Percentiles rank a stretch among this genome's conserved stretches.
phyloP scores from a whole-genome alignment of 2,329 filamentous ascomycete genomes.

The Botrytis squamosa region DNA sequence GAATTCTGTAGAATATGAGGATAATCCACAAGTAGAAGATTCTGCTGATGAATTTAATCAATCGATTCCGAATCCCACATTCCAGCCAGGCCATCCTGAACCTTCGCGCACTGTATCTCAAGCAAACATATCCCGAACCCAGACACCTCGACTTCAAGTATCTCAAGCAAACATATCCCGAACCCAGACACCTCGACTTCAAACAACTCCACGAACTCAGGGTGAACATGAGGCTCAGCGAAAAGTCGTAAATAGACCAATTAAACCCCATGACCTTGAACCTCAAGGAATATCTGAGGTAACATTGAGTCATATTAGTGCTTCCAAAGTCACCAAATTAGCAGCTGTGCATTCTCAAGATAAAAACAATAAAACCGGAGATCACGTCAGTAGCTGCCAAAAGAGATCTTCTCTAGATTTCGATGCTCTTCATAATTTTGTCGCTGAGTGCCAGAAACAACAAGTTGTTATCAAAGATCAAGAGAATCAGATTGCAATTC shows the following conservation, averaged over 20 bases:
- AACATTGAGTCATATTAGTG: neutral
- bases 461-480: slow-evolving; percentile 4
- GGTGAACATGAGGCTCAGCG: neutral
- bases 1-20: neutral
- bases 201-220: neutral
- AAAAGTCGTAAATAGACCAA: neutral
- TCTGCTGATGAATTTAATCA: neutral
- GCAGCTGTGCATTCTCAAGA: neutral
- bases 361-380: neutral
- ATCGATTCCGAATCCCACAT: neutral
- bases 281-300: neutral
- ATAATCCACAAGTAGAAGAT: neutral
- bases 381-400: neutral
- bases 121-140: slow-evolving; percentile 3
- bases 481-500: slow-evolving; percentile 18
- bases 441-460: neutral
- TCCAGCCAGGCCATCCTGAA: neutral
- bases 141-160: neutral
- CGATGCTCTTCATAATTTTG: neutral
- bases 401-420: neutral
- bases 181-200: slow-evolving; percentile 2
- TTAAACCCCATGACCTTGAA: slow-evolving; percentile 2
- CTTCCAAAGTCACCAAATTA: neutral
- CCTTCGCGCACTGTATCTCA: no score
- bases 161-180: neutral